A percentile compares a stretch with the other conserved stretches of the same genome.
Evolutionary conservation across 352 stramenopile genomes (phyloP).

Genomic region (Phytopythium cucurbitacearum): DNA sequence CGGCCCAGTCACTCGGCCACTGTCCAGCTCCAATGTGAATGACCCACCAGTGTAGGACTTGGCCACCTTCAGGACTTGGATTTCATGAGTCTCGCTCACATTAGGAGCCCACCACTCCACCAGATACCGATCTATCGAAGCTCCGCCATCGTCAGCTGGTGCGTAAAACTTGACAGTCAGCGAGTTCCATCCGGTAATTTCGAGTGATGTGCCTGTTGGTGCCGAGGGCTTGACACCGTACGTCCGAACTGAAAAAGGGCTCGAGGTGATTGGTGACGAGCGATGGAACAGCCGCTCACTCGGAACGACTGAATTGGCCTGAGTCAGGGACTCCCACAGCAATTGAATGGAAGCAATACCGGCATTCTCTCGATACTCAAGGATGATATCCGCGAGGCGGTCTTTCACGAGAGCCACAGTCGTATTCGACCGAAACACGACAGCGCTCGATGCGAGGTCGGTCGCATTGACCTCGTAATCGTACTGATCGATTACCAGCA

Average conservation of each 20-base stretch:
- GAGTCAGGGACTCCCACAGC: slow-evolving; percentile 85
- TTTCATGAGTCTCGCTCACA: slow-evolving; percentile 41
- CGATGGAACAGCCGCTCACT: slow-evolving; percentile 84
- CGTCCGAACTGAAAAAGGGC: slow-evolving; percentile 58
- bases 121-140: slow-evolving; percentile 74
- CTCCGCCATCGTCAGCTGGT: slow-evolving; percentile 83
- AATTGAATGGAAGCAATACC: slow-evolving; percentile 82
- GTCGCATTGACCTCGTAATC: slow-evolving; percentile 35
- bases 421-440: slow-evolving; percentile 33
- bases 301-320: slow-evolving; percentile 86
- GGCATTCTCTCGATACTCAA: slow-evolving; percentile 93
- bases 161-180: slow-evolving; percentile 86
- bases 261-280: slow-evolving; percentile 45
- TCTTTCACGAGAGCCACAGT: slow-evolving; percentile 64
- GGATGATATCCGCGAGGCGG: slow-evolving; percentile 76
- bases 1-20: slow-evolving; percentile 38
- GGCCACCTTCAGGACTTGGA: slow-evolving; percentile 88
- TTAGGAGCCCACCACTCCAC: slow-evolving; percentile 85
- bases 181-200: slow-evolving; percentile 39
- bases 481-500: slow-evolving; percentile 48
- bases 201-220: slow-evolving; percentile 31
- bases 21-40: slow-evolving; percentile 75
- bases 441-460: background rate
- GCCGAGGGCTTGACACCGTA: slow-evolving; percentile 51
- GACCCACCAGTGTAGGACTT: slow-evolving; percentile 65